phyloP scores from a whole-genome alignment of 2,329 filamentous ascomycete species.

The Talaromyces sp. region DNA sequence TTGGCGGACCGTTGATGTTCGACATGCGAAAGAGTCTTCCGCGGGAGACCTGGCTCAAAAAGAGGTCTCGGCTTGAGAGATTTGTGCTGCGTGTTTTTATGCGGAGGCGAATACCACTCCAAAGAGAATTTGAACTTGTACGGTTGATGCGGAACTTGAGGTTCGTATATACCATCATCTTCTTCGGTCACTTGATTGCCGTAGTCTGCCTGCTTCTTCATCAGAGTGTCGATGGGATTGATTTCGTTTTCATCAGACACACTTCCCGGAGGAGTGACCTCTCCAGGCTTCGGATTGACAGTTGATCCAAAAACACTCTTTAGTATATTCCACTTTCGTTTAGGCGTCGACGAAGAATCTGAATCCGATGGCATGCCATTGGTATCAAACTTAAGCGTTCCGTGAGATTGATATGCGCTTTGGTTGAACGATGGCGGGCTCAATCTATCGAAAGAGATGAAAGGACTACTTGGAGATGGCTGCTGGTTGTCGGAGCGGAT shows the following conservation, averaged over 20 bases:
- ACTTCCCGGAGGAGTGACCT: conserved; percentile 38
- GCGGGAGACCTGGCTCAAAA: conserved; percentile 54
- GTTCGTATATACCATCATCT: conserved; percentile 28
- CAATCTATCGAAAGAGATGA: conserved; percentile 63
- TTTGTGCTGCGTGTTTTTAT: conserved; percentile 53
- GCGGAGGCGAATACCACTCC: conserved; percentile 57
- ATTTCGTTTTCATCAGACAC: conserved; percentile 36
- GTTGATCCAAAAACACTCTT: conserved; percentile 49
- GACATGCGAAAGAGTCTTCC: conserved; percentile 53
- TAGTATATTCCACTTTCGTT: conserved; percentile 51
- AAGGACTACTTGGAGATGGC: conserved; percentile 49
- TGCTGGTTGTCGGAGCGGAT: conserved; percentile 72
- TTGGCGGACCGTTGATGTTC: conserved; percentile 35
- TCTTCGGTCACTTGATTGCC: conserved; percentile 24
- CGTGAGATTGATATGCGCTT: conserved; percentile 15
- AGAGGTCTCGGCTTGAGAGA: conserved; percentile 52
- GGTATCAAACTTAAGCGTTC: conserved; percentile 21
- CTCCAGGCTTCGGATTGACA: conserved; percentile 43
- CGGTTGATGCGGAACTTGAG: conserved; percentile 48
- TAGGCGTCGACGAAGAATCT: conserved; percentile 17
- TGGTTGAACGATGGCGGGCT: conserved; percentile 31
- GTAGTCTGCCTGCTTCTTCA: conserved; percentile 23
- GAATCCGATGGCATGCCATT: conserved; percentile 21
- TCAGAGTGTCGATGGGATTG: conserved; percentile 23
- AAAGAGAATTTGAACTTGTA: conserved; percentile 66